Percentiles rank a stretch among this genome's conserved stretches.
These are phyloP conservation scores for Pulveroboletus sp. DNA, from an alignment of 768 basidiomycete species.

Conservation along the genomic window DNA sequence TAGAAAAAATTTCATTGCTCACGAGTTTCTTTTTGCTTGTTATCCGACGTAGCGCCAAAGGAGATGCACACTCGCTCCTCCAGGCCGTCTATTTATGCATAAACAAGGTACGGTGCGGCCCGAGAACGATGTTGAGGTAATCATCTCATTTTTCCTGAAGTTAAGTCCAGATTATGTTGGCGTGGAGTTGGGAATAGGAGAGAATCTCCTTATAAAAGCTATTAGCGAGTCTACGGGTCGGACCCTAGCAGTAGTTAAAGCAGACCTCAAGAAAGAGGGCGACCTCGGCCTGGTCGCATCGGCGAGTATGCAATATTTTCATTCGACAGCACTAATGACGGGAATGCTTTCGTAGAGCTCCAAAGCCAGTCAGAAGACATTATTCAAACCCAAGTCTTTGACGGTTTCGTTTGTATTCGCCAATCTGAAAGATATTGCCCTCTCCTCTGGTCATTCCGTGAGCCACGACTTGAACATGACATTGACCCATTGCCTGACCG, in stretches of 20 bases:
- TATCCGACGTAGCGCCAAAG: conserved; percentile 76
- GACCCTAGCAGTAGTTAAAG: conserved; percentile 74
- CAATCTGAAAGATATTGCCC: conserved; percentile 86
- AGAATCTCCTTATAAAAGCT: conserved; percentile 89
- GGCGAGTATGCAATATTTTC: conserved; percentile 40
- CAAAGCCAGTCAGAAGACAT: conserved; percentile 85
- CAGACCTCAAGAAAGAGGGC: conserved; percentile 90
- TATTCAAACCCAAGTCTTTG: conserved; percentile 91
- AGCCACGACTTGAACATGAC: conserved; percentile 15
- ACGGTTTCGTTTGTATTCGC: conserved; percentile 87
- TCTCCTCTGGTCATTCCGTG: conserved; percentile 79
- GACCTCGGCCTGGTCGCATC: conserved; percentile 96
- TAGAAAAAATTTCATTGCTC: conserved; percentile 86
- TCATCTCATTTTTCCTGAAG: conserved; percentile 36
- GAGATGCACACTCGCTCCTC: conserved; percentile 69
- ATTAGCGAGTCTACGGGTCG: conserved; percentile 95
- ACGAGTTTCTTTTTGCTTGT: conserved; percentile 88
- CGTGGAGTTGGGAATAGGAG: conserved; percentile 93
- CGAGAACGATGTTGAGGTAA: background rate
- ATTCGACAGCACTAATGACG: background rate
- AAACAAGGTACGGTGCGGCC: conserved; percentile 63
- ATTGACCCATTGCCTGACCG: background rate
- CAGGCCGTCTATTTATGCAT: conserved; percentile 95
- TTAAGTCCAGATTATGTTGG: conserved; percentile 93
- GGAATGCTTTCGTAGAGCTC: conserved; percentile 59